Evolutionary conservation across 192 early-diverging fungal genomes (phyloP).

Genomic region (Umbelopsis sp.): DNA sequence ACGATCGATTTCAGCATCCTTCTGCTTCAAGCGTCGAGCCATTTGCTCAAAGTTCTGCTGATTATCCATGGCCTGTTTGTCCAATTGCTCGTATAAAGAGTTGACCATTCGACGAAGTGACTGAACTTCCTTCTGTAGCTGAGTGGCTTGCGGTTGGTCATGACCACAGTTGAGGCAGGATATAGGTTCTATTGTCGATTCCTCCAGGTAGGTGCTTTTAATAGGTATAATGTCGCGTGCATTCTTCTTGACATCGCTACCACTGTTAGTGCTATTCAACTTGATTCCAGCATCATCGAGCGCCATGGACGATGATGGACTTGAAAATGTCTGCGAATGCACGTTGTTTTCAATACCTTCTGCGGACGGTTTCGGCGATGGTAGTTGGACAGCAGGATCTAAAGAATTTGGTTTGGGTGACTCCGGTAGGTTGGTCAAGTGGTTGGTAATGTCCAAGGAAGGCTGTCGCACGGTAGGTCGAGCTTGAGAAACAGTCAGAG

Average conservation of each 20-base stretch:
- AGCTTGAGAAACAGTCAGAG: not conserved
- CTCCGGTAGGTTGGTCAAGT: not conserved
- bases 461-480: not conserved
- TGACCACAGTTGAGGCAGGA: not conserved
- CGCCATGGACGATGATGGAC: not conserved
- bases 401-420: not conserved
- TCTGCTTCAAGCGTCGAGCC: not conserved
- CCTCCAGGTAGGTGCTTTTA: not conserved
- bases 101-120: constrained; percentile 2
- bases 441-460: not conserved
- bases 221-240: not conserved
- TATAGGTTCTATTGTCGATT: not conserved
- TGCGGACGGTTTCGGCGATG: not conserved
- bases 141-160: not conserved
- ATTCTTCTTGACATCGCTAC: not conserved
- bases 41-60: constrained; percentile 1
- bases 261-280: not conserved
- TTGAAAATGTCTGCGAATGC: not conserved
- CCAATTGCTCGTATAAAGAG: not conserved
- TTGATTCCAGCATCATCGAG: not conserved
- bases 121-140: not conserved
- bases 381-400: not conserved
- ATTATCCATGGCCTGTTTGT: not conserved
- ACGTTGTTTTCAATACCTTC: not conserved
- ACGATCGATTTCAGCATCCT: constrained; percentile 1